These are phyloP conservation scores for Grosmannia huntii DNA, from an alignment of 2,329 filamentous ascomycete species.

Conservation along the genomic window DNA sequence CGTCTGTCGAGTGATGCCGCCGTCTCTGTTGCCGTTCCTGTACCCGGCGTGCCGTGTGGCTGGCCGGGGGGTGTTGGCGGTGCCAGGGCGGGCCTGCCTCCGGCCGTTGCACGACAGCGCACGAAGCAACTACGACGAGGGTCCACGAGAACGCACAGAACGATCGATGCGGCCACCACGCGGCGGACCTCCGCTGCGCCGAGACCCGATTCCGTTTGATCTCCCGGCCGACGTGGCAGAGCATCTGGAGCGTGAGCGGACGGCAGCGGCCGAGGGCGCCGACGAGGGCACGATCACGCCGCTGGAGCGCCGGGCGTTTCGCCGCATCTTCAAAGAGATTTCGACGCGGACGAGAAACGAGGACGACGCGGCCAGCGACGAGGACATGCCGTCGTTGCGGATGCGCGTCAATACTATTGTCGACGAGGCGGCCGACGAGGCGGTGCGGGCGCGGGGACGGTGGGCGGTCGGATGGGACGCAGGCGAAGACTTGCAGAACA, in stretches of 20 bases:
- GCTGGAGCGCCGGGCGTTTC: conserved; percentile 34
- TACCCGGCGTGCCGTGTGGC: conserved; percentile 59
- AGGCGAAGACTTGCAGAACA: neutral
- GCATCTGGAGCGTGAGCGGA: conserved; percentile 12
- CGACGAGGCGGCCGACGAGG: conserved; percentile 8
- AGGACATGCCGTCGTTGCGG: neutral
- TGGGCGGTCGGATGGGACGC: neutral
- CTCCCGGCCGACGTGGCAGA: conserved; percentile 23
- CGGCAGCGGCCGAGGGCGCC: neutral
- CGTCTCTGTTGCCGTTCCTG: conserved; percentile 49
- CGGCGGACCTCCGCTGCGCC: neutral
- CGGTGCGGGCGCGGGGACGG: neutral
- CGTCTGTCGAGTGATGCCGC: too few relatives aligned
- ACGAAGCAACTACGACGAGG: neutral
- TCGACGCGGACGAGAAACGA: conserved; percentile 16
- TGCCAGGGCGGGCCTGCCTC: conserved; percentile 15
- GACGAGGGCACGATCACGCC: conserved; percentile 42
- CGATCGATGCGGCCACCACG: neutral
- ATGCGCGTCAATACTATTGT: neutral
- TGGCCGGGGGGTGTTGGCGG: conserved; percentile 20
- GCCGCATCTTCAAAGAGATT: conserved; percentile 46
- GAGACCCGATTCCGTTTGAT: conserved; percentile 39
- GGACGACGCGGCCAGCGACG: neutral
- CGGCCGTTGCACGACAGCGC: conserved; percentile 15
- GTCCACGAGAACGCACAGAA: neutral